Evolutionary conservation across 495 filamentous ascomycete species (phyloP).

Genomic region (Talaromyces wortmannii): DNA sequence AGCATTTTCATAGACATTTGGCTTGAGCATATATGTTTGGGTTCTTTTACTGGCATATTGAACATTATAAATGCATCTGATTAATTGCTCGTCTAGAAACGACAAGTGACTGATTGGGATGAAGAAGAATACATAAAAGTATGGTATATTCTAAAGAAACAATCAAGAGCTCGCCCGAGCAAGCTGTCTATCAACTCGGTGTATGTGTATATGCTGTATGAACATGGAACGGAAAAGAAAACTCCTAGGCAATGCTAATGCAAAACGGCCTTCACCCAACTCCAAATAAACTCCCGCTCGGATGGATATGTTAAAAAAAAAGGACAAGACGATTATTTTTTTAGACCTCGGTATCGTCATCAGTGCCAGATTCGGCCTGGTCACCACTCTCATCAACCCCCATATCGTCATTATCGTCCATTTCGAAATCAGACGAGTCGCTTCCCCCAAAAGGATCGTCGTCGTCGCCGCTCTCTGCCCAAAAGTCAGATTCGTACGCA

Average conservation of each 20-base stretch:
- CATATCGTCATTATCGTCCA: conserved; percentile 52
- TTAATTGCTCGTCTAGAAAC: too few relatives aligned
- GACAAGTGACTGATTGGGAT: too few relatives aligned
- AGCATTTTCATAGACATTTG: too few relatives aligned
- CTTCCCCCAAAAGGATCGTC: conserved; percentile 75
- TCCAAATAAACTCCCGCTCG: too few relatives aligned
- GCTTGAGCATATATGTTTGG: too few relatives aligned
- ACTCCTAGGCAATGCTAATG: background rate
- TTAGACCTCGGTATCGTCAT: background rate
- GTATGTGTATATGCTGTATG: background rate
- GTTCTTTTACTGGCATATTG: too few relatives aligned
- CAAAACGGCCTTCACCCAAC: background rate
- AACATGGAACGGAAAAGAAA: background rate
- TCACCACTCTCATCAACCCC: conserved; percentile 52
- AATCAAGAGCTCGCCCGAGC: too few relatives aligned
- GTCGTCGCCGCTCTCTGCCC: conserved; percentile 70
- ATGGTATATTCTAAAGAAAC: too few relatives aligned
- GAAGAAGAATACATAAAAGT: too few relatives aligned
- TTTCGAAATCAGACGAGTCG: conserved; percentile 44
- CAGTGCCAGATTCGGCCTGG: conserved; percentile 27
- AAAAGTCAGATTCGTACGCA: conserved; percentile 67
- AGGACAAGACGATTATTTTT: background rate
- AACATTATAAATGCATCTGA: too few relatives aligned
- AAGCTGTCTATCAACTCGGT: too few relatives aligned
- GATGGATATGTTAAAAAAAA: background rate